Conservation (phyloP, 2,329 filamentous ascomycete species). For the Aspergillus terreus region DNA sequence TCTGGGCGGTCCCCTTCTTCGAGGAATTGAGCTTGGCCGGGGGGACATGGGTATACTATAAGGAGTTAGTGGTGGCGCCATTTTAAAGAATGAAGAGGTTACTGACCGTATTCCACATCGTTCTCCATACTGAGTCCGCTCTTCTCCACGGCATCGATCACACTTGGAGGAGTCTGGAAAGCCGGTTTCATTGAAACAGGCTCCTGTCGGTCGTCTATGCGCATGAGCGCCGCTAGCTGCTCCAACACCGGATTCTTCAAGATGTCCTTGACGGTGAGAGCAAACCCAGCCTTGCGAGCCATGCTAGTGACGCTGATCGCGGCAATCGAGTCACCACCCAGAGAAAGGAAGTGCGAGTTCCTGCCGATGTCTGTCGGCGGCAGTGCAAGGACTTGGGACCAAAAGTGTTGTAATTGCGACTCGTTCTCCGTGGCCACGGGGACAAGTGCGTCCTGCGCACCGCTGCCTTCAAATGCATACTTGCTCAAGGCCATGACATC, state of each 20-base stretch:
- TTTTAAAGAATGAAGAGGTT: neutral
- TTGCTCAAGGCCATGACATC: neutral
- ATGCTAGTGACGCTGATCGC: neutral
- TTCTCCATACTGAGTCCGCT: neutral
- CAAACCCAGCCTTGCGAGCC: neutral
- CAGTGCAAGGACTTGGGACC: neutral
- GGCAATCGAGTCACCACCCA: constrained; percentile 1
- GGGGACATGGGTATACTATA: neutral
- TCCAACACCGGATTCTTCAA: constrained; percentile 1
- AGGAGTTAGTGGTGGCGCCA: neutral
- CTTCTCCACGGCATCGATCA: neutral
- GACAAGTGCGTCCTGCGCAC: neutral
- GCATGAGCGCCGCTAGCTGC: neutral
- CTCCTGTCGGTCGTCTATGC: neutral
- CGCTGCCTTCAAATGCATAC: neutral
- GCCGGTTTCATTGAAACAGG: neutral
- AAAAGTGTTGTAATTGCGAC: neutral
- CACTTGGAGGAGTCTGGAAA: neutral
- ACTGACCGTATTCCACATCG: constrained; percentile 1
- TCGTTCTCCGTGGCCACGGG: neutral
- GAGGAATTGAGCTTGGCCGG: constrained; percentile 2
- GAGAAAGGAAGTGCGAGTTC: neutral
- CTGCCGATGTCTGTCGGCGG: neutral
- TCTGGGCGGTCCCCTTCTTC: neutral
- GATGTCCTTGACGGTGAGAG: constrained; percentile 1